These are phyloP conservation scores for Pseudogymnoascus sp. DNA, from an alignment of 2,329 filamentous ascomycete genomes.

Conservation along the genomic window DNA sequence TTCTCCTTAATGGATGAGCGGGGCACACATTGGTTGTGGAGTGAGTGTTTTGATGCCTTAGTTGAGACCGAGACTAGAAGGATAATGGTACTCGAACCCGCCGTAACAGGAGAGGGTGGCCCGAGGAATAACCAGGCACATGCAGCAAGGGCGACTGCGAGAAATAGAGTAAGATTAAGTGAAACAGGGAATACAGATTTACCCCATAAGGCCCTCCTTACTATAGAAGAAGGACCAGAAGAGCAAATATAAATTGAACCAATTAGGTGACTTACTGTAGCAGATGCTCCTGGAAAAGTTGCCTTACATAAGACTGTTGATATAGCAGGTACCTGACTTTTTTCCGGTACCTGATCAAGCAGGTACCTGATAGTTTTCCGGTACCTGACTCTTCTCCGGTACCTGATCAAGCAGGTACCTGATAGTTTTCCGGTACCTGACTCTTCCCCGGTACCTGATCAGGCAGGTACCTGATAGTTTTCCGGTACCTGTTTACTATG, in stretches of 20 bases:
- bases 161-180: background rate
- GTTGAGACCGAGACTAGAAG: background rate
- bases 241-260: background rate
- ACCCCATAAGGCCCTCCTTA: background rate
- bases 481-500: background rate
- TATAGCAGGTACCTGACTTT: no score
- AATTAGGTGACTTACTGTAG: background rate
- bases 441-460: no score
- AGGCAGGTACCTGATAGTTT: no score
- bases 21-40: background rate
- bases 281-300: background rate
- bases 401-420: no score
- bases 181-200: background rate
- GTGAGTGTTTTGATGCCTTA: background rate
- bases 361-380: no score
- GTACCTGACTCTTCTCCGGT: no score
- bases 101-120: background rate
- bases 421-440: no score
- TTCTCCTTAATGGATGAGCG: background rate
- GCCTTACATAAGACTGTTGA: no score
- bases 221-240: background rate
- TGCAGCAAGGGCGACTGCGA: background rate
- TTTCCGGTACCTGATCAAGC: no score
- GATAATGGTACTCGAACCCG: background rate
- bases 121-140: background rate